Evolutionary conservation across 2,329 filamentous ascomycete species (phyloP).

Genomic region (Aspergillus fijiensis): DNA sequence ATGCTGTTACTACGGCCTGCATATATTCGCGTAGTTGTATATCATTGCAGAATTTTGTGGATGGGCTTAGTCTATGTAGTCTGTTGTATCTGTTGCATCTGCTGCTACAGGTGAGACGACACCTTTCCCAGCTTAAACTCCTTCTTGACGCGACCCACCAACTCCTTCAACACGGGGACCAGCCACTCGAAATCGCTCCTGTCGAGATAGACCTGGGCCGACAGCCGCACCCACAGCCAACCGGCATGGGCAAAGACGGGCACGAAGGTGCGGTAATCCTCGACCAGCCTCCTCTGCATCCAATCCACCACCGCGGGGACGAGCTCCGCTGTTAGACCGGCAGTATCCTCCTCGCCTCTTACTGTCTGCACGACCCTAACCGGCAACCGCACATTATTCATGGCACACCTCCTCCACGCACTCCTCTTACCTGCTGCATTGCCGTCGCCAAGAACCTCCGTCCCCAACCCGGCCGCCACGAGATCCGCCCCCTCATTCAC

Average conservation of each 20-base stretch:
- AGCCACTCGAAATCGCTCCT: slow-evolving; percentile 73
- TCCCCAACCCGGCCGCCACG: slow-evolving; percentile 65
- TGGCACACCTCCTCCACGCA: slow-evolving; percentile 61
- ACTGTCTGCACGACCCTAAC: slow-evolving; percentile 40
- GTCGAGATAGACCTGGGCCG: slow-evolving; percentile 82
- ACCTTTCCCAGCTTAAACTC: slow-evolving; percentile 26
- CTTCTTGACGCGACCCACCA: slow-evolving; percentile 55
- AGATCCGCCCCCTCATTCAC: slow-evolving; percentile 62
- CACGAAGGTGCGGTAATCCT: slow-evolving; percentile 70
- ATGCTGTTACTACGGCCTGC: slow-evolving; percentile 10
- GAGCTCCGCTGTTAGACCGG: slow-evolving; percentile 34
- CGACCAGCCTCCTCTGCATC: slow-evolving; percentile 55
- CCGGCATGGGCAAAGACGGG: slow-evolving; percentile 61
- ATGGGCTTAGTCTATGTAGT: too few species aligned
- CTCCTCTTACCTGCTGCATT: slow-evolving; percentile 25
- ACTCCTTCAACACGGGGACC: slow-evolving; percentile 57
- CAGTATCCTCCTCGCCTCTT: slow-evolving; percentile 26
- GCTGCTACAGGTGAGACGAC: too few species aligned
- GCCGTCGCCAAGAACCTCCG: slow-evolving; percentile 65
- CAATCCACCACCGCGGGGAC: slow-evolving; percentile 53
- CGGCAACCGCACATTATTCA: slow-evolving; percentile 74
- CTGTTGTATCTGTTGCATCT: too few species aligned
- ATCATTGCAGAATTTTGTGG: not conserved
- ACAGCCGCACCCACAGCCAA: slow-evolving; percentile 69
- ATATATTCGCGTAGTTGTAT: slow-evolving; percentile 21